These are phyloP conservation scores for Boletus hoseneyae DNA, from an alignment of 1,284 basidiomycete species.

Conservation along the genomic window DNA sequence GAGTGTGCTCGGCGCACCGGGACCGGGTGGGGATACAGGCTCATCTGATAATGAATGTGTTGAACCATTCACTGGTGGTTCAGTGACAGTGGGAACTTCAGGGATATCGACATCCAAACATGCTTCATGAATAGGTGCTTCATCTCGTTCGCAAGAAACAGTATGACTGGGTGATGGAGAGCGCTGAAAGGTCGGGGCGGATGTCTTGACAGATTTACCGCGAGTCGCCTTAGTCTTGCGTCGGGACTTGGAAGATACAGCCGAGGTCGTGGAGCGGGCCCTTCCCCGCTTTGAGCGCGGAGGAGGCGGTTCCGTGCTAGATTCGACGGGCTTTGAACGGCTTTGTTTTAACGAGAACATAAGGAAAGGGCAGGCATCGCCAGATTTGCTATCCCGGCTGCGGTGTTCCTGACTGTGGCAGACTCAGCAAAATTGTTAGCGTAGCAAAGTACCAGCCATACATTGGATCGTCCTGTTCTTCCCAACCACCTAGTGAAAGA, in stretches of 20 bases:
- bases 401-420: slow-evolving; percentile 59
- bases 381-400: slow-evolving; percentile 49
- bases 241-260: slow-evolving; percentile 19
- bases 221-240: slow-evolving; percentile 25
- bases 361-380: slow-evolving; percentile 53
- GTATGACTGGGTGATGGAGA: slow-evolving; percentile 18
- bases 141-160: not conserved
- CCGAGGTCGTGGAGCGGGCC: slow-evolving; percentile 14
- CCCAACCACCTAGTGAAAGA: slow-evolving; percentile 76
- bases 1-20: not conserved
- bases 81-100: not conserved
- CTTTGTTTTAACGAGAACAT: slow-evolving; percentile 11
- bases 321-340: slow-evolving; percentile 9
- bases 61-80: not conserved
- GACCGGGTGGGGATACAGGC: not conserved
- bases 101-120: slow-evolving; percentile 4
- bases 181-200: slow-evolving; percentile 7
- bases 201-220: slow-evolving; percentile 20
- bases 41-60: slow-evolving; percentile 1
- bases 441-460: slow-evolving; percentile 33
- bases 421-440: slow-evolving; percentile 10
- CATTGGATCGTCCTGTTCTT: slow-evolving; percentile 76
- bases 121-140: not conserved
- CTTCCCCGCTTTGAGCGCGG: slow-evolving; percentile 21
- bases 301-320: slow-evolving; percentile 8